These are phyloP conservation scores for Suhomyces anneliseae DNA, from an alignment of 1,139 yeast genomes.

Conservation along the genomic window DNA sequence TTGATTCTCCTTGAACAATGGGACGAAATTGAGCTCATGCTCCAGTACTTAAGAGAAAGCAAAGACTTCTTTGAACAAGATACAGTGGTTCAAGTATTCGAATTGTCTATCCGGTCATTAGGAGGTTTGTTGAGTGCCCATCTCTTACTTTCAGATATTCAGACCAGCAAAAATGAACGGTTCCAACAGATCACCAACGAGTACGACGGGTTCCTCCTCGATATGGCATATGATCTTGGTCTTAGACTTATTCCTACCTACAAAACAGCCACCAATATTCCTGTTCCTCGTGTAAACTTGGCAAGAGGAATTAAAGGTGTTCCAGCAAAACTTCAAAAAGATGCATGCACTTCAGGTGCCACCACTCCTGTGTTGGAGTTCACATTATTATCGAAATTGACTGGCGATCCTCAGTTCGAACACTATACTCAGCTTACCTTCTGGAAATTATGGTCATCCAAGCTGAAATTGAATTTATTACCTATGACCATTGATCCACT, in stretches of 20 bases:
- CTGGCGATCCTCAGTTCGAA: conserved; percentile 75
- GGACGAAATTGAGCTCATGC: conserved; percentile 49
- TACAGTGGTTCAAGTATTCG: conserved; percentile 82
- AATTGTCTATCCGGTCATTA: conserved; percentile 72
- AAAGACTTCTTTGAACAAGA: conserved; percentile 56
- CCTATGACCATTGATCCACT: conserved; percentile 78
- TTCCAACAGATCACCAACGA: conserved; percentile 23
- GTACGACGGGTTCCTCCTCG: conserved; percentile 70
- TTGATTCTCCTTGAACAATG: conserved; percentile 70
- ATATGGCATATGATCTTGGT: conserved; percentile 73
- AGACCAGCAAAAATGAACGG: conserved; percentile 24
- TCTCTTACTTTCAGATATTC: conserved; percentile 57
- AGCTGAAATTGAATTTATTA: conserved; percentile 61
- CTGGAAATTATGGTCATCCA: conserved; percentile 66
- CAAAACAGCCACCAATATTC: conserved; percentile 58
- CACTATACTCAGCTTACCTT: conserved; percentile 61
- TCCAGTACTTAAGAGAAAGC: conserved; percentile 44
- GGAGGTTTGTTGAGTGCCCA: conserved; percentile 83
- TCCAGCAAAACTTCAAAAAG: conserved; percentile 46
- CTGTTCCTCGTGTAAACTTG: conserved; percentile 72
- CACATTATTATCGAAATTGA: conserved; percentile 66
- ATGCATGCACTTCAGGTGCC: conserved; percentile 87
- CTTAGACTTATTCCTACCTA: conserved; percentile 66
- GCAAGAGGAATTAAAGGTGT: conserved; percentile 48
- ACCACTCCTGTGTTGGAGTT: conserved; percentile 81